A percentile compares a stretch with the other conserved stretches of the same genome.
Conservation (phyloP, 2,329 filamentous ascomycete species). For the Colletotrichum musicola region DNA sequence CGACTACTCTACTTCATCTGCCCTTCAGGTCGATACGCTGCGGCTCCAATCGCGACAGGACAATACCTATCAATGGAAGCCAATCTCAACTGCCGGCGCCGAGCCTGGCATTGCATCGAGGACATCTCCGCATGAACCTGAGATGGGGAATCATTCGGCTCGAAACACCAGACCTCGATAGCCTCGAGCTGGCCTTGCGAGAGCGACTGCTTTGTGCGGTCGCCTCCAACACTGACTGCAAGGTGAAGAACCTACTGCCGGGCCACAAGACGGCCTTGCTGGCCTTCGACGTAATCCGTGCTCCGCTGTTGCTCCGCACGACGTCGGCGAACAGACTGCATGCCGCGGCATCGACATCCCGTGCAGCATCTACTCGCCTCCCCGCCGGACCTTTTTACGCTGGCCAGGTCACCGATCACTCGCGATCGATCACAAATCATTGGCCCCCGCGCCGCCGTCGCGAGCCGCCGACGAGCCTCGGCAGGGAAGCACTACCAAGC, state of each 20-base stretch:
- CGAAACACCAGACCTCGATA: neutral
- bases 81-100: too few relatives aligned
- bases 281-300: slow-evolving; percentile 17
- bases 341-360: neutral
- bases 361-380: neutral
- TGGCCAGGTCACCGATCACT: slow-evolving; percentile 16
- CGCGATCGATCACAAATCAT: slow-evolving; percentile 22
- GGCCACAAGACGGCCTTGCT: slow-evolving; percentile 25
- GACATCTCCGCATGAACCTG: slow-evolving; percentile 13
- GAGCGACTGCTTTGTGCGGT: slow-evolving; percentile 29
- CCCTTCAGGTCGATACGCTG: slow-evolving; percentile 15
- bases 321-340: slow-evolving; percentile 16
- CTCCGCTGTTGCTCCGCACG: slow-evolving; percentile 15
- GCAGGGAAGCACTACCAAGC: neutral
- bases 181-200: slow-evolving; percentile 26
- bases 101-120: slow-evolving; percentile 9
- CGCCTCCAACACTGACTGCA: neutral
- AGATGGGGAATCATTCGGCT: slow-evolving; percentile 9
- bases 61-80: neutral
- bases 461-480: slow-evolving; percentile 11
- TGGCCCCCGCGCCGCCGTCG: slow-evolving; percentile 16
- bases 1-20: neutral
- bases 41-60: neutral
- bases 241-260: slow-evolving; percentile 2
- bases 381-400: slow-evolving; percentile 14